phyloP scores from a whole-genome alignment of 225 moss, liverwort and hornwort species.

The Sphagnum tenellum region DNA sequence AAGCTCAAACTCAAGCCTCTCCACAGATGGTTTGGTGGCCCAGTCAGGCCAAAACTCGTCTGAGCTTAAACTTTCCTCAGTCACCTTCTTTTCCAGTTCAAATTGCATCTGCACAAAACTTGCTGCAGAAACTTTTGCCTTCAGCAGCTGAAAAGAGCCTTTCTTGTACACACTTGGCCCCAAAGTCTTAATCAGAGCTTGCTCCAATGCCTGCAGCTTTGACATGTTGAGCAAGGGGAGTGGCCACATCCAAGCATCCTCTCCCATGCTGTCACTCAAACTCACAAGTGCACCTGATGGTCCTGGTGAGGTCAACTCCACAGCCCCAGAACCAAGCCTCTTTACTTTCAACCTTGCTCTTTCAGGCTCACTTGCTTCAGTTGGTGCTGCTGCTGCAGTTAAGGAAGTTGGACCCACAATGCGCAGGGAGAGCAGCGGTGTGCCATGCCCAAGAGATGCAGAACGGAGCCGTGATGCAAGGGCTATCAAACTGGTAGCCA shows the following conservation, averaged over 20 bases:
- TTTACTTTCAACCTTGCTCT: constrained; percentile 64
- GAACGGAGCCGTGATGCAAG: constrained; percentile 72
- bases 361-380: constrained; percentile 22
- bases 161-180: constrained; percentile 51
- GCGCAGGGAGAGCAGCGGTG: constrained; percentile 66
- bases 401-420: constrained; percentile 71
- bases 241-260: constrained; percentile 62
- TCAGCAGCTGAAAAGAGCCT: constrained; percentile 69
- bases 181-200: constrained; percentile 46
- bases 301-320: constrained; percentile 43
- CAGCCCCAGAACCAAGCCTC: constrained; percentile 67
- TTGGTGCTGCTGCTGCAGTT: constrained; percentile 39
- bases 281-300: constrained; percentile 19
- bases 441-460: constrained; percentile 54
- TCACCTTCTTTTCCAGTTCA: constrained; percentile 50
- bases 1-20: constrained; percentile 57
- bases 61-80: constrained; percentile 17
- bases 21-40: constrained; percentile 50
- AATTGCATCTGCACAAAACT: constrained; percentile 73
- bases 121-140: constrained; percentile 73
- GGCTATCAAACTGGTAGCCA: constrained; percentile 61
- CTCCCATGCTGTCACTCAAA: constrained; percentile 20
- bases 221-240: constrained; percentile 69
- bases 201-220: constrained; percentile 59
- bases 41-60: constrained; percentile 59